Evolutionary conservation across 1,284 basidiomycete genomes (phyloP), one percentile per base, ranked within the genome.

Genomic region (Mycosarcoma mackinlayi): DNA sequence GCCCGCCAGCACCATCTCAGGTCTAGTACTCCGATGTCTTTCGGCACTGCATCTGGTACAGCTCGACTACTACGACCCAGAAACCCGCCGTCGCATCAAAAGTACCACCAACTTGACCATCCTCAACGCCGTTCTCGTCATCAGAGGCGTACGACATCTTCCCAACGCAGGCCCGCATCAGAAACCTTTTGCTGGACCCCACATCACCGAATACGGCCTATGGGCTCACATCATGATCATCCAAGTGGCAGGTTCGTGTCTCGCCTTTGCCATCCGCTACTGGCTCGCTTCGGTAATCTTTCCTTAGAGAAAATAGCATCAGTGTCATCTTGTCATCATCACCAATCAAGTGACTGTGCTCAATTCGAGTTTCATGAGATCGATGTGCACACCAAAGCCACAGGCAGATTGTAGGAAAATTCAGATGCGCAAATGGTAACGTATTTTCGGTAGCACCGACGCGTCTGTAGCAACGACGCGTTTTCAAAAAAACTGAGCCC

Each of bases 241-340:
- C 6, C 80, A 82, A 53, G 38, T 73, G 1, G 28, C 62, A 23
- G 78, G 76, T 8, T 77, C 72, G 11, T 25, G 46, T 7, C 21
- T 74, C 2, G 80, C 80, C 3, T 82, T 82, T 31, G 73, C 59
- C 4, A 64, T 82, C 24, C 63, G 80, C 13, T 80, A 82, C 51
- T 74, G 77, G 65, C 18, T 80, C 8, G 78, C 80, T 1, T 39
- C 56, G 1, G 38, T 80, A 10, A 68, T 82, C 2, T 82, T 81
- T 33, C 78, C 79, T 0, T 63, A 37, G 13, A 23, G 8, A 7
- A 4, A n/a, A 31, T 25, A 28, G 14, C n/a, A n/a, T n/a, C n/a
- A n/a, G n/a, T n/a, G n/a, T n/a, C n/a, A n/a, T n/a, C n/a, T n/a
- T n/a, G n/a, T n/a, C n/a, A n/a, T n/a, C n/a, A n/a, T n/a, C n/a